These are phyloP conservation scores for Lentinula edodes DNA, from an alignment of 768 basidiomycete genomes.

Conservation along the genomic window DNA sequence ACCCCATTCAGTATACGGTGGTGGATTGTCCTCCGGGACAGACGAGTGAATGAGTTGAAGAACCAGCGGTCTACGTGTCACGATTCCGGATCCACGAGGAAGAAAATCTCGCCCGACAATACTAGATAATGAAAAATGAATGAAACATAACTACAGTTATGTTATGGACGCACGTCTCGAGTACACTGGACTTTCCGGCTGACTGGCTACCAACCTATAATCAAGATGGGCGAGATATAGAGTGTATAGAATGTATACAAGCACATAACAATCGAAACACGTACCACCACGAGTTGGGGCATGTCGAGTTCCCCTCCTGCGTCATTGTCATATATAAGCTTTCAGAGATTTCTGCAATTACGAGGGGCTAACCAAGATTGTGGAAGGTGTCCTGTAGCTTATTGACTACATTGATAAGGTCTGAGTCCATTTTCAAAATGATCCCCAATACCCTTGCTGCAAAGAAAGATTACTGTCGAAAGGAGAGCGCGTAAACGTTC, in stretches of 20 bases:
- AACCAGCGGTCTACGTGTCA: slow-evolving; percentile 91
- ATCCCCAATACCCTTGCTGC: not conserved
- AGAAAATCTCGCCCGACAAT: slow-evolving; percentile 94
- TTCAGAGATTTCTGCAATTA: slow-evolving; percentile 8
- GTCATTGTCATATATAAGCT: slow-evolving; percentile 9
- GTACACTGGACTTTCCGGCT: slow-evolving; percentile 91
- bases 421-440: slow-evolving; percentile 71
- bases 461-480: slow-evolving; percentile 9
- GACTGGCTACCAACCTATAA: slow-evolving; percentile 92
- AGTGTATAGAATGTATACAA: slow-evolving; percentile 21
- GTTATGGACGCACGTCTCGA: slow-evolving; percentile 75
- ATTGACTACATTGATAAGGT: slow-evolving; percentile 92
- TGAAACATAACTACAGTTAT: slow-evolving; percentile 2
- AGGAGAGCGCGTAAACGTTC: not conserved
- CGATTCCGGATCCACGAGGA: slow-evolving; percentile 87
- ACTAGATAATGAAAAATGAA: slow-evolving; percentile 28
- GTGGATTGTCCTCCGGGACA: slow-evolving; percentile 41
- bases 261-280: slow-evolving; percentile 22
- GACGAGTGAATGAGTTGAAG: slow-evolving; percentile 95
- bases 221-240: not conserved
- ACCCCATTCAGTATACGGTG: slow-evolving; percentile 78
- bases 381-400: slow-evolving; percentile 91
- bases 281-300: slow-evolving; percentile 85
- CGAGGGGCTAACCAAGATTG: slow-evolving; percentile 63
- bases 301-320: slow-evolving; percentile 87